phyloP scores from a whole-genome alignment of 805 yeast species.

The Candida chauliodis region DNA sequence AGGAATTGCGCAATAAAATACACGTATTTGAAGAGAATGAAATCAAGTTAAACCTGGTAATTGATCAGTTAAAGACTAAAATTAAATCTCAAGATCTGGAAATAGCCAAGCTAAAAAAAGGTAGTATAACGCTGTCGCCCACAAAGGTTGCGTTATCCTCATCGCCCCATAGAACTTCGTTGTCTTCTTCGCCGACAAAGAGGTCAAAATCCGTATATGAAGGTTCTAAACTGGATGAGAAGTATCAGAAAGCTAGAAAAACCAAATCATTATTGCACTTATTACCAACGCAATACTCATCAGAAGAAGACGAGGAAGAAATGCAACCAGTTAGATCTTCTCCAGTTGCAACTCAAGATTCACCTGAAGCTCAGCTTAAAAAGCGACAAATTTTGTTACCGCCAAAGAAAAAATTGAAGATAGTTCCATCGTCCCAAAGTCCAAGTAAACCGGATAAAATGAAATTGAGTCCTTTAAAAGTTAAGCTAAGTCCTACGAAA shows the following conservation, averaged over 20 bases:
- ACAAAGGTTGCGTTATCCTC: background rate
- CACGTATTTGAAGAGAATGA: background rate
- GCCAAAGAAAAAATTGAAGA: conserved; percentile 4
- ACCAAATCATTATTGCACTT: conserved; percentile 3
- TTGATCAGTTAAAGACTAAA: background rate
- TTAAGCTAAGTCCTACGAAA: background rate
- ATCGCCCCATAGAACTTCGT: background rate
- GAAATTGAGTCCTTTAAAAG: conserved; percentile 4
- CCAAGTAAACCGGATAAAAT: too few species aligned
- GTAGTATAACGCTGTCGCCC: background rate
- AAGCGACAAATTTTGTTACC: background rate
- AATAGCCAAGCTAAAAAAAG: background rate
- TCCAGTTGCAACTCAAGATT: conserved; percentile 5
- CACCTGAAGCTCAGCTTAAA: background rate
- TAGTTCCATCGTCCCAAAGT: conserved; percentile 1
- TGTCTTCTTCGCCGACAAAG: conserved; percentile 1
- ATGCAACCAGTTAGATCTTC: conserved; percentile 3
- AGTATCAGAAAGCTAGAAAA: background rate
- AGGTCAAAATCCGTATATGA: conserved; percentile 1
- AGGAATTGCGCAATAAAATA: background rate
- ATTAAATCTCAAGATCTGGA: background rate
- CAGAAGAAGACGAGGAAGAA: conserved; percentile 14
- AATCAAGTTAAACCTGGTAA: background rate
- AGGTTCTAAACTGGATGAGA: background rate
- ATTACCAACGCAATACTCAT: conserved; percentile 27